These are phyloP conservation scores for Salisapilia sapeloensis DNA, from an alignment of 352 stramenopile species.

Conservation along the genomic window DNA sequence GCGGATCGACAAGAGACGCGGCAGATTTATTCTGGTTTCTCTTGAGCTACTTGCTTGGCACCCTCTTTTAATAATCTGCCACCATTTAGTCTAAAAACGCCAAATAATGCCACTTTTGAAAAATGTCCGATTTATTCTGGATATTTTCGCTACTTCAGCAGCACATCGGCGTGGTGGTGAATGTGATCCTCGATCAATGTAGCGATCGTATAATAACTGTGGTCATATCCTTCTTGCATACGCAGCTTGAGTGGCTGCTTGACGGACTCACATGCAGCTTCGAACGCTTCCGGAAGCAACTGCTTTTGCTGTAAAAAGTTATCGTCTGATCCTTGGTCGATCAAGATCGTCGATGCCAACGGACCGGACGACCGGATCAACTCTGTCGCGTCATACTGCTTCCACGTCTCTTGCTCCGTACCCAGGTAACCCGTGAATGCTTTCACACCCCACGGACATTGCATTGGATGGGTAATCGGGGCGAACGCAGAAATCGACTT, in stretches of 20 bases:
- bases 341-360: conserved; percentile 56
- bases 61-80: too few species aligned
- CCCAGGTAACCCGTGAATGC: conserved; percentile 95
- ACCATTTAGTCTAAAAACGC: too few species aligned
- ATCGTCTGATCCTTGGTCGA: conserved; percentile 84
- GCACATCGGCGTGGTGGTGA: conserved; percentile 81
- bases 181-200: conserved; percentile 94
- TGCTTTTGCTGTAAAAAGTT: conserved; percentile 82
- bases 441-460: conserved; percentile 97
- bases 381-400: conserved; percentile 85
- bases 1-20: too few species aligned
- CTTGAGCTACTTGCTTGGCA: too few species aligned
- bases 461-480: conserved; percentile 91
- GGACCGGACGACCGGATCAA: conserved; percentile 61
- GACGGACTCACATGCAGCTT: conserved; percentile 63
- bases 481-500: conserved; percentile 91
- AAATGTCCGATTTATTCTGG: conserved; percentile 4
- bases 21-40: too few species aligned
- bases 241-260: conserved; percentile 69
- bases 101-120: too few species aligned
- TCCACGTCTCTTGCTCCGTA: conserved; percentile 71
- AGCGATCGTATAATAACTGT: conserved; percentile 97
- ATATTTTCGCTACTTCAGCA: too few species aligned
- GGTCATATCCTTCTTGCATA: conserved; percentile 89
- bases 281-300: conserved; percentile 82